phyloP scores from a whole-genome alignment of 768 basidiomycete species.

The Dendrothele bispora region DNA sequence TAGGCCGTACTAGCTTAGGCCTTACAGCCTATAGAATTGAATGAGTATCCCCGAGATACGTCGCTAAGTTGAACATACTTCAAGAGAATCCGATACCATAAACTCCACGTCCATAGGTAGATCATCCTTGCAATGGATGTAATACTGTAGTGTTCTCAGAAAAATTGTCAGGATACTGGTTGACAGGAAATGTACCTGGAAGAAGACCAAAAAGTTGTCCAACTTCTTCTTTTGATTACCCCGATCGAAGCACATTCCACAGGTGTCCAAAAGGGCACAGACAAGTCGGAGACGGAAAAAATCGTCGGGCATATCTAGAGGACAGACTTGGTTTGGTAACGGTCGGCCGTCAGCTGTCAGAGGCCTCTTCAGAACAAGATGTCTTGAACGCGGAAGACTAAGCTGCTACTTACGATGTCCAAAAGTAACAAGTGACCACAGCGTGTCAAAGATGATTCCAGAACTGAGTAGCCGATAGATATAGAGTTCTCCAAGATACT shows the following conservation, averaged over 20 bases:
- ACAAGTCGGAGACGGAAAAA: slow-evolving; percentile 93
- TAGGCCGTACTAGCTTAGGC: slow-evolving; percentile 70
- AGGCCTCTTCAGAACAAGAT: slow-evolving; percentile 7
- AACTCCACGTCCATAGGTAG: slow-evolving; percentile 99
- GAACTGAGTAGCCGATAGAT: slow-evolving; percentile 93
- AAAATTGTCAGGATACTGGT: not conserved
- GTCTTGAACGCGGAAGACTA: slow-evolving; percentile 6
- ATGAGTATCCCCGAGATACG: not conserved
- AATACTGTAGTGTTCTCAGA: slow-evolving; percentile 53
- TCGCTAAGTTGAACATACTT: slow-evolving; percentile 47
- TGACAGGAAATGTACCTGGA: slow-evolving; percentile 64
- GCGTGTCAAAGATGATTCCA: slow-evolving; percentile 84
- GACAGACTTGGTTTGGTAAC: slow-evolving; percentile 68
- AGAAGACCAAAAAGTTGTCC: slow-evolving; percentile 89
- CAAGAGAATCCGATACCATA: slow-evolving; percentile 92
- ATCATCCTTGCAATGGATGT: slow-evolving; percentile 83
- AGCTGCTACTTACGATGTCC: slow-evolving; percentile 93
- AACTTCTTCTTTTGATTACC: slow-evolving; percentile 91
- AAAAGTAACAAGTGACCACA: slow-evolving; percentile 94
- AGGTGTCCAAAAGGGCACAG: slow-evolving; percentile 91
- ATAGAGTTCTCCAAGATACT: slow-evolving; percentile 96
- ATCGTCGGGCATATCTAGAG: slow-evolving; percentile 91
- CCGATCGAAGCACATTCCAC: slow-evolving; percentile 96
- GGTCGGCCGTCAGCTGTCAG: slow-evolving; percentile 84
- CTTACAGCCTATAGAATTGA: slow-evolving; percentile 65